Percentiles rank a stretch among this genome's conserved stretches.
Conservation (phyloP, 257 asterid species). For the Nicotiana benthamiana region DNA sequence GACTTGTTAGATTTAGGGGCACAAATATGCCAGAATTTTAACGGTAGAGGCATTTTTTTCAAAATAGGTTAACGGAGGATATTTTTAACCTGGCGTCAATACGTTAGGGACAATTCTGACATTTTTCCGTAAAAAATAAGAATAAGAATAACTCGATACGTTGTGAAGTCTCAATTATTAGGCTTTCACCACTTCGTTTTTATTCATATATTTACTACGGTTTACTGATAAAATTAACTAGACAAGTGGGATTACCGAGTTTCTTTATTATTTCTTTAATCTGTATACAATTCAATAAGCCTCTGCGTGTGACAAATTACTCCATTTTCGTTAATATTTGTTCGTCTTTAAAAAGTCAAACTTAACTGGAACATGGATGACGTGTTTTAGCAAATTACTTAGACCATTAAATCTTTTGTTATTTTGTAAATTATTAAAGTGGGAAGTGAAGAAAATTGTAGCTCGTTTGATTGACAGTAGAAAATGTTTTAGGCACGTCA, state of each 20-base stretch:
- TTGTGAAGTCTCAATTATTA: not conserved
- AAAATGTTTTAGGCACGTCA: not conserved
- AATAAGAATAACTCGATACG: not conserved
- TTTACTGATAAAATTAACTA: not conserved
- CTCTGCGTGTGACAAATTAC: not conserved
- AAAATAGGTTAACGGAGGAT: too few relatives aligned
- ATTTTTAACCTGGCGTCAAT: too few relatives aligned
- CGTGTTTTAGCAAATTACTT: not conserved
- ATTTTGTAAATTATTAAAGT: not conserved
- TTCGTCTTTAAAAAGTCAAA: not conserved
- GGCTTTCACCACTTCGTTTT: not conserved
- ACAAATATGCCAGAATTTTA: too few relatives aligned
- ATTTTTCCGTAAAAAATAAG: too few relatives aligned
- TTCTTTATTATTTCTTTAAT: not conserved
- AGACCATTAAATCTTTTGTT: not conserved
- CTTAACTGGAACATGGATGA: not conserved
- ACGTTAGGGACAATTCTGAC: too few relatives aligned
- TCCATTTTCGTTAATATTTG: not conserved
- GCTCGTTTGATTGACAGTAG: not conserved
- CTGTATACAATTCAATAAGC: not conserved
- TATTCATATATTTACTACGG: not conserved
- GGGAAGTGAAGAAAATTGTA: too few relatives aligned
- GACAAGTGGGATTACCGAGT: not conserved
- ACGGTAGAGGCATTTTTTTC: too few relatives aligned
- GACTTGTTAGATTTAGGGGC: too few relatives aligned